Evolutionary conservation across 169 alveolate genomes (phyloP).

Genomic region (Babesia bigemina): DNA sequence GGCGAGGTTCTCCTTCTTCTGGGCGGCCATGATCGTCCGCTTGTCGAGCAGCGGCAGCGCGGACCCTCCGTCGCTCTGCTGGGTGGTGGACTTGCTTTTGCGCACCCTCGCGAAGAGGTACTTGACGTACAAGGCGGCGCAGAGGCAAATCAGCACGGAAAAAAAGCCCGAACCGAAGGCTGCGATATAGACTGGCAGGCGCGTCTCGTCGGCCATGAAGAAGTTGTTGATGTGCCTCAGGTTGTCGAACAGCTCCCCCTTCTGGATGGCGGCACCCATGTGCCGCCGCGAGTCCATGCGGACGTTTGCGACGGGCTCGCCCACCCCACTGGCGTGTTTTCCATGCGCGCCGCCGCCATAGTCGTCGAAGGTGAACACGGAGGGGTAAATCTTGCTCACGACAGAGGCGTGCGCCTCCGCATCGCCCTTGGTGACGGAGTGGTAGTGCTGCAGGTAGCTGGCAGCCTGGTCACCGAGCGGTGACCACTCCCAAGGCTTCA

Average conservation of each 20-base stretch:
- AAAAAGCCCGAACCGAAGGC: conserved; percentile 51
- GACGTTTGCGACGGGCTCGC: background rate
- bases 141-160: conserved; percentile 44
- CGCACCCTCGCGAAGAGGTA: conserved; percentile 26
- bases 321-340: background rate
- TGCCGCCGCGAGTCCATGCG: background rate
- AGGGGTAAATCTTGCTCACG: conserved; percentile 19
- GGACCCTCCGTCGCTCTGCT: background rate
- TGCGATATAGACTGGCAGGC: conserved; percentile 50
- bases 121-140: conserved; percentile 35
- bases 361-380: conserved; percentile 1
- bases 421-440: background rate
- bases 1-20: conserved; percentile 18
- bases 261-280: background rate
- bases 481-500: too few relatives aligned
- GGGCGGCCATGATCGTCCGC: background rate
- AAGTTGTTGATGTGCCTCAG: conserved; percentile 33
- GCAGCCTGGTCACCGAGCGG: background rate
- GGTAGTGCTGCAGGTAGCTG: background rate
- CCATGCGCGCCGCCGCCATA: background rate
- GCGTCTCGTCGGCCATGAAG: conserved; percentile 47
- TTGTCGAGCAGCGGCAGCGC: conserved; percentile 30
- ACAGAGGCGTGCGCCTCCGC: background rate
- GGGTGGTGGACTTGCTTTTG: background rate
- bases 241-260: conserved; percentile 16